Percentiles rank a stretch among this genome's conserved stretches.
These are phyloP conservation scores for Mallotus repandus DNA, from an alignment of 441 rosid genomes.

Conservation along the genomic window DNA sequence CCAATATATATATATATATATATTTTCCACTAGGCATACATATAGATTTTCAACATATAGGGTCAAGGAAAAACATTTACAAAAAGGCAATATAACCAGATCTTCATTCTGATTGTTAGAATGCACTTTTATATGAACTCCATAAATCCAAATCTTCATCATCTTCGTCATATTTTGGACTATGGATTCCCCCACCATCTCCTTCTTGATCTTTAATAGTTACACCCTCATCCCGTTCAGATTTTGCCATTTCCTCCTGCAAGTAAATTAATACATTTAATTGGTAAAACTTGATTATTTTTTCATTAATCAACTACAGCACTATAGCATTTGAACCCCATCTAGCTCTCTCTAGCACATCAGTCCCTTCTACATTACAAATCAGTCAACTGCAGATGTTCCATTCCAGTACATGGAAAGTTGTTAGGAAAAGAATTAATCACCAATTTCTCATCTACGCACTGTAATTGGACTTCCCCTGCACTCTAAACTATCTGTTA, in stretches of 20 bases:
- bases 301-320: not conserved
- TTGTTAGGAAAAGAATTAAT: not conserved
- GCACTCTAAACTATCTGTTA: not conserved
- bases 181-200: conserved; percentile 20
- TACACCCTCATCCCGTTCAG: conserved; percentile 29
- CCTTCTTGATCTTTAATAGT: conserved; percentile 23
- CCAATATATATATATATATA: too few species aligned
- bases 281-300: too few species aligned
- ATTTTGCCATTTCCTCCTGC: conserved; percentile 38
- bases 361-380: too few species aligned
- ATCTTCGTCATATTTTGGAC: conserved; percentile 29
- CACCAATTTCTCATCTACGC: not conserved
- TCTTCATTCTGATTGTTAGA: conserved; percentile 10
- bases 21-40: too few species aligned
- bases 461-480: not conserved
- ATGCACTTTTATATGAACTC: conserved; percentile 39
- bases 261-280: not conserved
- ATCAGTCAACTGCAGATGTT: too few species aligned
- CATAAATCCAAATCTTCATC: conserved; percentile 32
- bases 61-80: not conserved
- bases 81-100: not conserved
- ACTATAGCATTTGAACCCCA: not conserved
- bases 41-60: too few species aligned
- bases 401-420: too few species aligned
- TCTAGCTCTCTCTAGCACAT: too few species aligned